Base-by-base conservation (phyloP, 148 eudicot species). In the Rhododendron henanense region DNA sequence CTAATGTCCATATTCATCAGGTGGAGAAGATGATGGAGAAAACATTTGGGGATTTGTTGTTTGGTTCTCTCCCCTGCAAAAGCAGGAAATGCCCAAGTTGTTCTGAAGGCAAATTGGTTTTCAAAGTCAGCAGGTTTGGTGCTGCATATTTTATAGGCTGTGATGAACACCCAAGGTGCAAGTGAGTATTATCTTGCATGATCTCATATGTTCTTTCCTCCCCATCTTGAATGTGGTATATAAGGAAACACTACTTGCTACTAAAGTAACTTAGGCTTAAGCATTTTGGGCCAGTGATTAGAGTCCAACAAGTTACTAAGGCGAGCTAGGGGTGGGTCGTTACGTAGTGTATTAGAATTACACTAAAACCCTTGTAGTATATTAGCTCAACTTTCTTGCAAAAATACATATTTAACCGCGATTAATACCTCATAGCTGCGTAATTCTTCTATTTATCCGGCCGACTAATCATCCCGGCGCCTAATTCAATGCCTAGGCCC, bases 1-100 rank as follows among this genome's bases (percentile, higher is more conserved):
- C 94, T 83, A 91, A 86, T 77, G 92, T 97, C 81, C 96, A 93
- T 83, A 93, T 94, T 85, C 98, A 93, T 91, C 92, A 95, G 85
- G 99, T 97, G 89, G 98, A 97, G 93, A 97, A 95, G 90, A 93
- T 95, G 98, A 85, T 95, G 86, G 99, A 95, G 89, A 94, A 92
- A 90, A 91, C 94, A 83, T 97, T 93, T 91, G 95, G 88, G 73
- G 88, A 92, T 85, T 90, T 91, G 84, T 90, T 97, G 84, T 97
- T 97, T 86, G 86, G 94, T 82, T 92, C 93, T 82, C 91, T 95
- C 83, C 98, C 94, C 48, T 87, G 91, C 86, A 92, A 90, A 87
- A 92, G 89, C 88, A 94, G 98, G 90, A 88, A 93, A 76, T 97
- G 99, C 91, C 99, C 99, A 10, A 93, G 92, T 87, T 97, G 99